Base-by-base conservation (phyloP, 805 yeast genomes). In the Metschnikowia chrysomelidarum region DNA sequence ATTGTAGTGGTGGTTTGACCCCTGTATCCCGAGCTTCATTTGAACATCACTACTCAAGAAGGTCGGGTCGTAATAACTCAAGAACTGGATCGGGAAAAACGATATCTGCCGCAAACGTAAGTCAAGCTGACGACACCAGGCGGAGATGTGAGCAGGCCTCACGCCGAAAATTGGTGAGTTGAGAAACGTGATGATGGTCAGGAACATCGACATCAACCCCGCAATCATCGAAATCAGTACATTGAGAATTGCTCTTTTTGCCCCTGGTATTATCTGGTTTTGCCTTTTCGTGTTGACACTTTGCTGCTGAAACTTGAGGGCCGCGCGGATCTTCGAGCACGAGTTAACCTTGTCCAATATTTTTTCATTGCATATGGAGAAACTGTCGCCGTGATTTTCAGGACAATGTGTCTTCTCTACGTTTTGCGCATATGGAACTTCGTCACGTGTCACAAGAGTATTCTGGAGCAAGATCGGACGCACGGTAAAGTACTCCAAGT, bases 61-160 rank as follows among this genome's bases (percentile, higher is more conserved):
- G 43, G 58, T 48, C 47, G 65, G 50, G 47, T 64, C 76, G 45
- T 70, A 67, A 46, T 74, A 75, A 32, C 79, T 74, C 31, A 78
- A 55, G 49, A 83, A 86, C 53, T 89, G 97, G 2, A 76, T 69
- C 0, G 97, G 97, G 49, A 88, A 76, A 50, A 76, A 81, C 47
- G 85, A 76, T 11, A 87, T 56, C 48, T 89, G 96, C 43, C 78
- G 81, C 10, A 85, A 60, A 28, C 96, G 62, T 19, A 87, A 61
- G 54, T 87, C 95, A 2, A 88, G 62, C 55, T 91, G 98, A 49
- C 80, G 80, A 4, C 87, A 80, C 1, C 84, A 72, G 3, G 80
- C 82, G 11, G 86, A 81, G 0, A 67, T 29, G 12, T 66, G 67
- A 17, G 65, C 61, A 5, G 69, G 51, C 23, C 57, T 60, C 6